A percentile compares a stretch with the other conserved stretches of the same genome.
phyloP scores from a whole-genome alignment of 2,329 filamentous ascomycete genomes.

The Fusarium avenaceum region DNA sequence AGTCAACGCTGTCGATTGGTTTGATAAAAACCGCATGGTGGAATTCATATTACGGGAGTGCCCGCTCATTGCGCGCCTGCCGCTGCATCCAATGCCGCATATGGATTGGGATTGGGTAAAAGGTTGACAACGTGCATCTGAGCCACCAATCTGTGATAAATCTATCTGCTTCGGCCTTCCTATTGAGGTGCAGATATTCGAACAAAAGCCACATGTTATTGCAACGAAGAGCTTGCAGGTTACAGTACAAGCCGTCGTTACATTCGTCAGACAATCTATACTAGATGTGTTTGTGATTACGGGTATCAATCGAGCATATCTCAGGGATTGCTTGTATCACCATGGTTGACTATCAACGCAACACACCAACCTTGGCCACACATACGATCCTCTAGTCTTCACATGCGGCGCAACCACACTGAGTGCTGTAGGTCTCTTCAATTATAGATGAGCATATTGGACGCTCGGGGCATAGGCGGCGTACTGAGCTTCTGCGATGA shows the following conservation, averaged over 20 bases:
- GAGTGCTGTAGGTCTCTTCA: constrained; percentile 11
- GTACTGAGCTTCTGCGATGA: not conserved
- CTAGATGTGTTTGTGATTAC: constrained; percentile 4
- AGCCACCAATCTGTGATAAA: constrained; percentile 18
- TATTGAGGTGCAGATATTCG: constrained; percentile 38
- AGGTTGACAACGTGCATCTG: constrained; percentile 33
- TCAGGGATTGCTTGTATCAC: constrained; percentile 1
- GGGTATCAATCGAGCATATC: constrained; percentile 5
- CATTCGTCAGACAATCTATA: constrained; percentile 17
- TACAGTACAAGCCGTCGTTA: constrained; percentile 14
- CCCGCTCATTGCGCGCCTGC: constrained; percentile 48
- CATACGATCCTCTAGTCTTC: constrained; percentile 11
- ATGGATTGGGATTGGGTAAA: constrained; percentile 37
- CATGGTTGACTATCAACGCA: constrained; percentile 7
- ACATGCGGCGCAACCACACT: constrained; percentile 7
- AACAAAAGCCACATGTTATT: constrained; percentile 26
- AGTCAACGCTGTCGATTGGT: constrained; percentile 37
- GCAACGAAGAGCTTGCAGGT: constrained; percentile 13
- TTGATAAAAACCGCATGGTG: constrained; percentile 37
- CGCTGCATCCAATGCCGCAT: constrained; percentile 40
- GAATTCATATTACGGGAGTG: constrained; percentile 46
- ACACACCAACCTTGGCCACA: constrained; percentile 10
- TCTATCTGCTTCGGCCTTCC: constrained; percentile 36
- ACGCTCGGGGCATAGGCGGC: constrained; percentile 12
- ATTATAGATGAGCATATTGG: constrained; percentile 1